phyloP scores from a whole-genome alignment of 805 yeast species.

The Monosporozyma servazzii region DNA sequence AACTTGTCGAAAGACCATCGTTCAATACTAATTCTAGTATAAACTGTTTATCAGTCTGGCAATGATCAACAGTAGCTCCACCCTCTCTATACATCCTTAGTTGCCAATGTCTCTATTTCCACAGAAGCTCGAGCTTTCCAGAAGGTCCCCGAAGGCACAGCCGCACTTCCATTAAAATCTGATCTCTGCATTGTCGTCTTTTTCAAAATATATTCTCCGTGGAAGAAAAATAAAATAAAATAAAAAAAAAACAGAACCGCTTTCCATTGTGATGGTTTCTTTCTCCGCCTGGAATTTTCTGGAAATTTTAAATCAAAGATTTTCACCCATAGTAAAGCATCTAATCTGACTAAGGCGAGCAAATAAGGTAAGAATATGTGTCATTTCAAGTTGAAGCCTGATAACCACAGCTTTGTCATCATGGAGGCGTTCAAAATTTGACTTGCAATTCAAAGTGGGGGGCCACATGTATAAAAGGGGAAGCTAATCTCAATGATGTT shows the following conservation, averaged over 20 bases:
- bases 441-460: background rate
- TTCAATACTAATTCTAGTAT: background rate
- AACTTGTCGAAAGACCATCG: no score
- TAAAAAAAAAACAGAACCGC: background rate
- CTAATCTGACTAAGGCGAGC: background rate
- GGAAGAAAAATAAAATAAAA: background rate
- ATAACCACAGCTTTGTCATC: background rate
- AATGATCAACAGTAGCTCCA: background rate
- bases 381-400: background rate
- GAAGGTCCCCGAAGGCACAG: background rate
- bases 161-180: background rate
- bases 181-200: background rate
- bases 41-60: background rate
- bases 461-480: background rate
- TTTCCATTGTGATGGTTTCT: background rate
- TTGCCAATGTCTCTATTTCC: no score
- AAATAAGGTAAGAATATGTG: background rate
- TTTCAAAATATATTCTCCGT: background rate
- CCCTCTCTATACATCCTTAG: no score
- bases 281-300: background rate
- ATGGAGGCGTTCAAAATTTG: background rate
- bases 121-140: background rate
- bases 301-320: background rate
- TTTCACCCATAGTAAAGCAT: background rate
- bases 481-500: background rate